Evolutionary conservation across 345 rosid species (phyloP), one percentile per base, ranked within the genome.

Genomic region (Eucalyptus curtisii): DNA sequence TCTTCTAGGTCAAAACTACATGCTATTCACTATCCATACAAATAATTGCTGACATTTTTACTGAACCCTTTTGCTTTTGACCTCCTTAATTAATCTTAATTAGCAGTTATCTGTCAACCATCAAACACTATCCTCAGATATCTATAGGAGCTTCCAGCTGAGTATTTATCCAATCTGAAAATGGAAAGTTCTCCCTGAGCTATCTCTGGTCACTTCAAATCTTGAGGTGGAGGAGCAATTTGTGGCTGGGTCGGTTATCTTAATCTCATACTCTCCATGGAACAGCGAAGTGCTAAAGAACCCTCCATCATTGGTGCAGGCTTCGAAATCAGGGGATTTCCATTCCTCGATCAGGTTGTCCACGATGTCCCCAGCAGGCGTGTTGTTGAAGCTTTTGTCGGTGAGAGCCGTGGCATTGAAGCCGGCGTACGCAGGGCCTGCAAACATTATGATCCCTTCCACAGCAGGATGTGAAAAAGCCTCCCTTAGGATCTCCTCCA

Each of bases 401-500:
- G 93, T 92, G 22, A 96, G 89, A 14, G 95, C 88, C 49, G 94
- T 90, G 37, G 52, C 87, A 14, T 90, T 89, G 87, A 96, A 97
- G 33, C 95, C 96, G 6, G 97, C 94, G 8, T 87, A 89, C 47
- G 71, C 93, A 9, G 99, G 97, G 10, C 97, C 98, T 7, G 92
- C 92, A 86, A 95, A 96, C 66, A 93, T 92, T 86, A 96, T 94
- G 37, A 96, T 96, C 49, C 98, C 98, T 89, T 94, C 25, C 17
- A 95, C 95, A 20, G 96, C 94, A 49, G 96, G 97, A 89, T 96
- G 97, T 15, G 94, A 91, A 52, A 92, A 92, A 3, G 90, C 97
- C 91, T 96, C 99, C 90, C 97, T 93, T 13, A 97, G 91, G 59
- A 95, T 90, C 13, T 95, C 94, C 91, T 96, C 96, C 42, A 94